Evolutionary conservation across 208 protist genomes (phyloP), one percentile per base, ranked within the genome.

Genomic region (Herpetomonas tarakana): DNA sequence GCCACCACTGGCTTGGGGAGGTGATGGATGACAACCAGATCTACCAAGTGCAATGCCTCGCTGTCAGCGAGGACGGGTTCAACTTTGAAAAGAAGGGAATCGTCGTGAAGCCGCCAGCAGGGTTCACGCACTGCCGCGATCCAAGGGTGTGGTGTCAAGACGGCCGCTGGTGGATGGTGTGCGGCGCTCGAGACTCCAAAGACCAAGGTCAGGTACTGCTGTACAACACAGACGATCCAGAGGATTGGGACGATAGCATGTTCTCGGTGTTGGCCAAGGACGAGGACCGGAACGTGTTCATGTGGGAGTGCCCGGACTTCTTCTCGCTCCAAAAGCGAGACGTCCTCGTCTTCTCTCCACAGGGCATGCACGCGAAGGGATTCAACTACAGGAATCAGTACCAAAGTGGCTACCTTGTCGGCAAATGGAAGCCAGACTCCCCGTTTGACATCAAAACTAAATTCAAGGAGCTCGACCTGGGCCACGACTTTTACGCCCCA

Each of bases 211-310:
- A 86, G 30, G 62, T 83, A n/a, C 63, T 86, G n/a, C 66, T 87
- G 1, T 83, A 87, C 52, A 81, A 55, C 53, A 87, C 80, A 6
- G 80, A 87, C 44, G 80, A 87, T 41, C 41, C 81, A 12, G 75
- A 87, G 44, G 80, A 87, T 44, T 87, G 80, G 76, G 80, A 87
- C 41, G 80, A 87, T 52, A 82, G 80, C 47, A 78, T 64, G 27
- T 81, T 71, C 60, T 80, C 67, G 22, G 66, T 87, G 19, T 30
- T 87, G 6, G 61, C 68, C 24, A 87, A 87, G 38, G 65, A 63
- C 0, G 76, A 87, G 12, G 76, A 87, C 25, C 62, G 68, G 11
- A 87, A 87, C 28, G 67, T 87, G 6, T 81, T 67, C 56, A 82
- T 80, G 80, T 82, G 74, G 65, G 75, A 82, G 46, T 76, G 66